Evolutionary conservation across 108 stramenopile genomes (phyloP).

Genomic region (Cyclotella distinguenda): DNA sequence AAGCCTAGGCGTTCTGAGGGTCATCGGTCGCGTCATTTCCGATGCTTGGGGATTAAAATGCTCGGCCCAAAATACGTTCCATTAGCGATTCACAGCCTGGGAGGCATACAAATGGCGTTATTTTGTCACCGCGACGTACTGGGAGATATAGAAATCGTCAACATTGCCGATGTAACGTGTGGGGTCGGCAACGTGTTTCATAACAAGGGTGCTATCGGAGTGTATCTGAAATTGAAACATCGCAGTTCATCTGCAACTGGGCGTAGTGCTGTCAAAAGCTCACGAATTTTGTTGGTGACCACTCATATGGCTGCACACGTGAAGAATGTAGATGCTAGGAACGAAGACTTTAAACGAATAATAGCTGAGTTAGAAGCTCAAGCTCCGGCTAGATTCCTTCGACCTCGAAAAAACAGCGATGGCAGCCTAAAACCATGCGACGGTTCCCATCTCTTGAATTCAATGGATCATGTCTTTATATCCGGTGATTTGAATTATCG

Average conservation of each 20-base stretch:
- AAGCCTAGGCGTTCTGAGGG: constrained; percentile 88
- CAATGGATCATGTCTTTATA: constrained; percentile 77
- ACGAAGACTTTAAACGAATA: constrained; percentile 86
- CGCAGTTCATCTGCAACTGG: constrained; percentile 16
- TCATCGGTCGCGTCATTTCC: constrained; percentile 69
- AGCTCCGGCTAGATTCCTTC: constrained; percentile 71
- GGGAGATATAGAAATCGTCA: constrained; percentile 66
- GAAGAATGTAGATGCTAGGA: constrained; percentile 79
- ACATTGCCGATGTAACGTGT: constrained; percentile 84
- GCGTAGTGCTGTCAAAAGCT: constrained; percentile 41
- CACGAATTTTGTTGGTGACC: constrained; percentile 76
- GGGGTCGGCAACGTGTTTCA: constrained; percentile 90
- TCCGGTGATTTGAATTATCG: constrained; percentile 89
- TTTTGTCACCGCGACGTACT: constrained; percentile 73
- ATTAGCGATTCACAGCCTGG: constrained; percentile 78
- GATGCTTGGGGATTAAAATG: constrained; percentile 78
- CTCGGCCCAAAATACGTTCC: constrained; percentile 78
- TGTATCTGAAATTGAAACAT: constrained; percentile 68
- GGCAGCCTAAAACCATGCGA: constrained; percentile 21
- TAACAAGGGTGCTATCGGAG: constrained; percentile 90
- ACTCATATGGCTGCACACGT: constrained; percentile 89
- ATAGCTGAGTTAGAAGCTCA: constrained; percentile 77
- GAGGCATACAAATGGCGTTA: constrained; percentile 87
- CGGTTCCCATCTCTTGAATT: constrained; percentile 64
- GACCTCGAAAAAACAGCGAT: constrained; percentile 33